Evolutionary conservation across 2,329 filamentous ascomycete species (phyloP).

Genomic region (Drechslera avenae): DNA sequence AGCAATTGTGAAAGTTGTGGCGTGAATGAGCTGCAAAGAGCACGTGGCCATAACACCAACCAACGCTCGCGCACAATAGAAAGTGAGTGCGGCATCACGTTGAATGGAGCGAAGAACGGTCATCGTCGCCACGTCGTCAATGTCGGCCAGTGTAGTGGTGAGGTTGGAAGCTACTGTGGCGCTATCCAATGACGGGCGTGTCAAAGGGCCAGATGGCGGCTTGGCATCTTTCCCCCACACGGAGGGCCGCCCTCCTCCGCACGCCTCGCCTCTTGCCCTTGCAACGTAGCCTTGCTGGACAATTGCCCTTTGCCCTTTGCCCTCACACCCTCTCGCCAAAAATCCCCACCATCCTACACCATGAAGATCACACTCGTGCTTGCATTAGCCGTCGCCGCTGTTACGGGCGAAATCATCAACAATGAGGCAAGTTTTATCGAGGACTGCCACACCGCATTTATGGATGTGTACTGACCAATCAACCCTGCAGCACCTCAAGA

Average conservation of each 20-base stretch:
- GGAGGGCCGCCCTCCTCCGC: slow-evolving; percentile 7
- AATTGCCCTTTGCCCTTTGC: background rate
- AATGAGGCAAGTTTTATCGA: slow-evolving; percentile 29
- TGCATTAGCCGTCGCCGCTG: slow-evolving; percentile 56
- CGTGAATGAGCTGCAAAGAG: too few species aligned
- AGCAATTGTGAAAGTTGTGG: too few species aligned
- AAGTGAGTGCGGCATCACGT: too few species aligned
- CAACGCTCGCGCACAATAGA: too few species aligned
- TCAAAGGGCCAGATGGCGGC: slow-evolving; percentile 18
- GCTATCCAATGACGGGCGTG: slow-evolving; percentile 10
- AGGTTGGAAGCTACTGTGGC: background rate
- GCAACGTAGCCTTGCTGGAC: slow-evolving; percentile 8
- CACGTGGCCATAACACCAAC: too few species aligned
- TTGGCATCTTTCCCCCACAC: slow-evolving; percentile 28
- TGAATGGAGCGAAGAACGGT: too few species aligned
- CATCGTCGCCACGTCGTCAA: too few species aligned
- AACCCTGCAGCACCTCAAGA: slow-evolving; percentile 65
- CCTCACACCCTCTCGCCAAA: background rate
- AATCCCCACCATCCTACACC: background rate
- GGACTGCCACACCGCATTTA: background rate
- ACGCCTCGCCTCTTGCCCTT: slow-evolving; percentile 14
- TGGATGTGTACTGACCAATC: slow-evolving; percentile 17
- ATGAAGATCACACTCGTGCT: slow-evolving; percentile 57
- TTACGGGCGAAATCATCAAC: slow-evolving; percentile 39
- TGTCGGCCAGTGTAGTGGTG: background rate